Conservation (phyloP, 2,329 filamentous ascomycete genomes). For the Hypoxylon sp. region DNA sequence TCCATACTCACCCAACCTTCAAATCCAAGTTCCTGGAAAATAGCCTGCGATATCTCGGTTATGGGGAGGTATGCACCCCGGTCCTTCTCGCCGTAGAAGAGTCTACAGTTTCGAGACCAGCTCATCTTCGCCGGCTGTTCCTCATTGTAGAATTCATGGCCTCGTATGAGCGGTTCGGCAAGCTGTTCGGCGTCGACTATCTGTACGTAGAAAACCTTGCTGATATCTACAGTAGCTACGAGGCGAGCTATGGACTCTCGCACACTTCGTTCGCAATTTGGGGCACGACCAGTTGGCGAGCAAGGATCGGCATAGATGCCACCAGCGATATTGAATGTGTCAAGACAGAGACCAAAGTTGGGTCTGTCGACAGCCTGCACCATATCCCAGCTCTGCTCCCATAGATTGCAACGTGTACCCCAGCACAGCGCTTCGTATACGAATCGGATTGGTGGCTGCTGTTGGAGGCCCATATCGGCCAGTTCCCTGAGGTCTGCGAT, state of each 20-base stretch:
- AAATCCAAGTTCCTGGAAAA: constrained; percentile 76
- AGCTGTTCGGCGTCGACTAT: constrained; percentile 81
- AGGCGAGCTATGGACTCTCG: constrained; percentile 69
- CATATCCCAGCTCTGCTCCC: constrained; percentile 80
- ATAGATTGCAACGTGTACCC: constrained; percentile 78
- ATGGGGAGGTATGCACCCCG: constrained; percentile 78
- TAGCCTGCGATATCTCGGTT: constrained; percentile 70
- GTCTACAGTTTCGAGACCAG: constrained; percentile 81
- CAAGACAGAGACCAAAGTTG: constrained; percentile 84
- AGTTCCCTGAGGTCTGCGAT: constrained; percentile 74
- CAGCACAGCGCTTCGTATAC: constrained; percentile 82
- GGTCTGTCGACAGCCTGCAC: constrained; percentile 74
- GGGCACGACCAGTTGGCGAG: constrained; percentile 64
- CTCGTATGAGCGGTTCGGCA: constrained; percentile 67
- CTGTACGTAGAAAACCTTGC: constrained; percentile 82
- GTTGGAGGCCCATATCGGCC: constrained; percentile 75
- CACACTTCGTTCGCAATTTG: constrained; percentile 70
- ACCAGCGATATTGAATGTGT: constrained; percentile 84
- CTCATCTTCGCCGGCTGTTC: constrained; percentile 78
- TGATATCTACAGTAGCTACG: constrained; percentile 68
- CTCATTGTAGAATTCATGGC: constrained; percentile 71
- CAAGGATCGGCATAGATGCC: constrained; percentile 79
- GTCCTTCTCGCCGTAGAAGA: constrained; percentile 77
- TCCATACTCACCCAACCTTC: constrained; percentile 80
- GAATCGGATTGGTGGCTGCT: constrained; percentile 73